phyloP scores from a whole-genome alignment of 2,329 filamentous ascomycete species.

The Penicillium italicum region DNA sequence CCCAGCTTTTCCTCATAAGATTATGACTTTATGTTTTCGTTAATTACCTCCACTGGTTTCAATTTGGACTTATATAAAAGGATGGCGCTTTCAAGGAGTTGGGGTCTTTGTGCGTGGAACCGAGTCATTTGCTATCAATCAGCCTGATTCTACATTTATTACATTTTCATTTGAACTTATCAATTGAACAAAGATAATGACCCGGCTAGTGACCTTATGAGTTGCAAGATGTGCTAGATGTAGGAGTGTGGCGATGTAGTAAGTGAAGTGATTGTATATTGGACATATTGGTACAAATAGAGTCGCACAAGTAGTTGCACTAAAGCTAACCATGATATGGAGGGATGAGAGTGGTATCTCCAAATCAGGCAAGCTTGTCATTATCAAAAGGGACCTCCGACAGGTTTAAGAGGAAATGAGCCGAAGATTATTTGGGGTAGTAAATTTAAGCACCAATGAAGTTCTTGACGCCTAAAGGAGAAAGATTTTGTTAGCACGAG shows the following conservation, averaged over 20 bases:
- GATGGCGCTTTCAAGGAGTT: background rate
- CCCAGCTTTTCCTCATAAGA: background rate
- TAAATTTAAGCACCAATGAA: conserved; percentile 68
- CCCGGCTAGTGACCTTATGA: background rate
- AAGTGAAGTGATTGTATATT: conserved; percentile 7
- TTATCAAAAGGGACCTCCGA: background rate
- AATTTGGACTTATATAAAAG: background rate
- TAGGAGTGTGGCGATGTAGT: background rate
- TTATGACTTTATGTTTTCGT: conserved; percentile 22
- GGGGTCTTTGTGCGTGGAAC: background rate
- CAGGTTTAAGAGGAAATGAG: conserved; percentile 28
- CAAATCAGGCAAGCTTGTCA: background rate
- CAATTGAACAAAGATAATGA: background rate
- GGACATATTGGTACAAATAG: conserved; percentile 10
- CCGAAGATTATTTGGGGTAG: conserved; percentile 38
- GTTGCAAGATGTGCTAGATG: background rate
- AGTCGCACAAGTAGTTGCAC: background rate
- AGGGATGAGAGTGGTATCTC: conserved; percentile 19
- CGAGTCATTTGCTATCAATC: background rate
- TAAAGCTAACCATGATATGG: conserved; percentile 31
- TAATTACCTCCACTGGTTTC: background rate
- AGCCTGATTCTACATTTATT: background rate
- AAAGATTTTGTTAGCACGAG: conserved; percentile 5
- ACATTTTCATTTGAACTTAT: background rate
- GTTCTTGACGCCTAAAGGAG: conserved; percentile 64